These are phyloP conservation scores for Suillus ampliporus DNA, from an alignment of 768 basidiomycete species.

Conservation along the genomic window DNA sequence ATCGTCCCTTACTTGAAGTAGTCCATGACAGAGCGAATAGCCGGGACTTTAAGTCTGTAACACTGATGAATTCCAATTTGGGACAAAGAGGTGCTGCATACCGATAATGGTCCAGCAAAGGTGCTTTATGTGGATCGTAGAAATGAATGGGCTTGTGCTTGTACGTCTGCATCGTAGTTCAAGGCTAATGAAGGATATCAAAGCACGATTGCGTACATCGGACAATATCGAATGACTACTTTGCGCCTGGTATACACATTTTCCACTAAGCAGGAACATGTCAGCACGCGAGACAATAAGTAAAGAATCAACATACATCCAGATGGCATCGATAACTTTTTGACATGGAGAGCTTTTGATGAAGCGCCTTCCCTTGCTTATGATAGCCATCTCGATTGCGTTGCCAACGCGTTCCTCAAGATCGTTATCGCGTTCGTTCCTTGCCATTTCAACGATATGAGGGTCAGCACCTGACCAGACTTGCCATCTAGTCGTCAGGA, in stretches of 20 bases:
- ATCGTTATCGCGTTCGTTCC: constrained; percentile 70
- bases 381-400: constrained; percentile 91
- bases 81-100: constrained; percentile 36
- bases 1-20: constrained; percentile 69
- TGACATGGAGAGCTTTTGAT: constrained; percentile 90
- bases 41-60: constrained; percentile 86
- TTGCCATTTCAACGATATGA: constrained; percentile 59
- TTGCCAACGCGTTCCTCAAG: constrained; percentile 85
- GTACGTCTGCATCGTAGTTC: constrained; percentile 69
- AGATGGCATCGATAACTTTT: constrained; percentile 85
- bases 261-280: constrained; percentile 58
- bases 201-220: constrained; percentile 59
- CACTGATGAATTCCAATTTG: constrained; percentile 3
- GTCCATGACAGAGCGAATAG: constrained; percentile 88
- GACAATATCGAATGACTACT: constrained; percentile 90
- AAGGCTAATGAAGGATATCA: neutral
- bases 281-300: constrained; percentile 20
- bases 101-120: constrained; percentile 96
- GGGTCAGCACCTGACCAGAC: constrained; percentile 79
- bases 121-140: constrained; percentile 93
- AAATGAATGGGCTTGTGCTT: constrained; percentile 91
- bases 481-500: constrained; percentile 79
- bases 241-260: constrained; percentile 89
- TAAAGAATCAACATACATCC: constrained; percentile 56
- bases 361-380: constrained; percentile 85